phyloP scores from a whole-genome alignment of 2,329 filamentous ascomycete species.

The Macroventuria anomochaeta region DNA sequence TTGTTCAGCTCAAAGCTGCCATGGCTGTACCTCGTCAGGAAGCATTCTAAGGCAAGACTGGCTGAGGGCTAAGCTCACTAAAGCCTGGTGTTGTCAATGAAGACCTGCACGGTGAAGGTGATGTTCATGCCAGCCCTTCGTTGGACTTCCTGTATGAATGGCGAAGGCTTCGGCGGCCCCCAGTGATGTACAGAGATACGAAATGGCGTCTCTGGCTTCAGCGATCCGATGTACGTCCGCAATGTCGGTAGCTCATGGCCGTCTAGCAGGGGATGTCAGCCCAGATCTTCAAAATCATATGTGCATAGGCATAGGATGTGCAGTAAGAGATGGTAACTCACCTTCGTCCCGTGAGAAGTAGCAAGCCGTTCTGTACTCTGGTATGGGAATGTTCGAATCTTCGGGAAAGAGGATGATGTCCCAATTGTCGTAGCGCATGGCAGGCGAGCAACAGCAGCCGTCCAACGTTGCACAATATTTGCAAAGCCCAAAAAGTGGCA shows the following conservation, averaged over 20 bases:
- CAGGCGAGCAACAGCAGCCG: constrained; percentile 37
- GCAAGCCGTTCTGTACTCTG: constrained; percentile 83
- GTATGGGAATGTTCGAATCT: constrained; percentile 71
- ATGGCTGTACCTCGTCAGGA: constrained; percentile 36
- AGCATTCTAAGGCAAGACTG: constrained; percentile 19
- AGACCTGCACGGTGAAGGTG: constrained; percentile 38
- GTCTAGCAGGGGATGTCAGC: constrained; percentile 26
- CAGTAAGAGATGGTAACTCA: constrained; percentile 19
- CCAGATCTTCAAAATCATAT: background rate
- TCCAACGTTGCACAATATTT: constrained; percentile 13
- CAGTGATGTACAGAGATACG: constrained; percentile 48
- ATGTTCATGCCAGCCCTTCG: constrained; percentile 34
- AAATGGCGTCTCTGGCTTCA: constrained; percentile 38
- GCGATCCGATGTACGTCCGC: constrained; percentile 39
- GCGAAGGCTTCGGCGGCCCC: constrained; percentile 33
- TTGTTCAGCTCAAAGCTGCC: constrained; percentile 34
- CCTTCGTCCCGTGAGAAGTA: constrained; percentile 64
- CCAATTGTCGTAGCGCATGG: constrained; percentile 87
- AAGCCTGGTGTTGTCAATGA: constrained; percentile 38
- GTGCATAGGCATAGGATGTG: background rate
- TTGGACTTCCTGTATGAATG: constrained; percentile 34
- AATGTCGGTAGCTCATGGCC: constrained; percentile 38
- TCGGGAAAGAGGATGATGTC: constrained; percentile 80
- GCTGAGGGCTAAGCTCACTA: constrained; percentile 32
- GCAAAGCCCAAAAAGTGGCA: constrained; percentile 28